Conservation (phyloP, 2,329 filamentous ascomycete genomes). For the Monilinia laxa region DNA sequence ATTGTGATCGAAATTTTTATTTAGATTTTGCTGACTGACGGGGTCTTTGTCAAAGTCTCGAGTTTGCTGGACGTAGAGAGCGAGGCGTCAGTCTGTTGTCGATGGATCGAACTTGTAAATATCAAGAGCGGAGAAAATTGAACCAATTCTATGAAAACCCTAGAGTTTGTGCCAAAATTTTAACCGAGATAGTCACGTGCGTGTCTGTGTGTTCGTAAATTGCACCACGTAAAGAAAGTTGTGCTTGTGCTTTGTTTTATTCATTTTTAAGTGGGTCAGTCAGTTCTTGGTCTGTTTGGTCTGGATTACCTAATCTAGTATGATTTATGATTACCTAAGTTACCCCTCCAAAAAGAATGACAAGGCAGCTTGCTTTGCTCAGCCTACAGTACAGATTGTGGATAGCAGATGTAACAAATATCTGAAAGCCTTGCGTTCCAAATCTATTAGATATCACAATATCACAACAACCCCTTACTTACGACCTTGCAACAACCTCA, state of each 20-base stretch:
- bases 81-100: constrained; percentile 41
- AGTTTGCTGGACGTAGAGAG: constrained; percentile 41
- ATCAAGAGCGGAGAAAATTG: constrained; percentile 26
- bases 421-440: no score
- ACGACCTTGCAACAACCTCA: neutral
- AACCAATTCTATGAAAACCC: constrained; percentile 22
- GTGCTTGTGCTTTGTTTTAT: neutral
- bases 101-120: constrained; percentile 32
- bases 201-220: no score
- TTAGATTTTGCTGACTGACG: constrained; percentile 37
- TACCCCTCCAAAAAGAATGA: neutral
- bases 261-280: neutral
- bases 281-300: neutral
- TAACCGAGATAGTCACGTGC: constrained; percentile 25
- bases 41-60: constrained; percentile 39
- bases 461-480: neutral
- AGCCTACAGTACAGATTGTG: no score
- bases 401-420: neutral
- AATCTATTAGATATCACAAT: neutral
- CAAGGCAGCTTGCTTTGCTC: neutral
- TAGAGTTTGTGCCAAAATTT: constrained; percentile 25
- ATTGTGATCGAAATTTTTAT: constrained; percentile 47
- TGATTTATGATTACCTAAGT: no score
- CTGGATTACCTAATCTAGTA: no score
- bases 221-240: neutral